These are phyloP conservation scores for Candida neerlandica DNA, from an alignment of 1,139 yeast species.

Conservation along the genomic window DNA sequence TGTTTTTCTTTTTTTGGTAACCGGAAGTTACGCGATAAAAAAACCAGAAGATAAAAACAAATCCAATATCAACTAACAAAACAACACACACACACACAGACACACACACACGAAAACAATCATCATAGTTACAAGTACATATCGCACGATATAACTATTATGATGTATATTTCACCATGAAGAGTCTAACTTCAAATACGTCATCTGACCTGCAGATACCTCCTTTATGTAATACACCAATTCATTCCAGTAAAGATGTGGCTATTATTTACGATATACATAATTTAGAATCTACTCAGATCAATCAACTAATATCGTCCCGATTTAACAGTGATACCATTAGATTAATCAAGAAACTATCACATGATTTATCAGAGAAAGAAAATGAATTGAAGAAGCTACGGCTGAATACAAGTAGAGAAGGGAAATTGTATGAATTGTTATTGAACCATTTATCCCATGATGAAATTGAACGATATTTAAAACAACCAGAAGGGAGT, in stretches of 20 bases:
- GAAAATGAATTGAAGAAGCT: constrained; percentile 43
- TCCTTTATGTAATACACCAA: neutral
- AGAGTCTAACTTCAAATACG: no score
- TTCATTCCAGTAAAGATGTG: constrained; percentile 16
- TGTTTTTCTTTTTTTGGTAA: no score
- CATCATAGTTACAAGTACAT: no score
- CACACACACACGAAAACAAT: no score
- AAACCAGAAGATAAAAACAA: neutral
- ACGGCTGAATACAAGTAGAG: constrained; percentile 19
- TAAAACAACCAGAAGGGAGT: neutral
- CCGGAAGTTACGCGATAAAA: neutral
- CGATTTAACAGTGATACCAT: constrained; percentile 42
- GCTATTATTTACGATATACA: constrained; percentile 20
- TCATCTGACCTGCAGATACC: neutral
- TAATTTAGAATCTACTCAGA: constrained; percentile 33
- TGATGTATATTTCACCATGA: no score
- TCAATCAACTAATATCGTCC: constrained; percentile 31
- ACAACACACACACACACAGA: neutral
- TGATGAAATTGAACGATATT: neutral
- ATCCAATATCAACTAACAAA: neutral
- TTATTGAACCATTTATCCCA: no score
- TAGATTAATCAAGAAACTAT: constrained; percentile 48
- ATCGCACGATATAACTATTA: no score
- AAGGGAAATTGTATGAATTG: no score
- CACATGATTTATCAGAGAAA: constrained; percentile 50